Evolutionary conservation across 768 basidiomycete genomes (phyloP), one percentile per base, ranked within the genome.

Genomic region (Phaffia tasmanica): DNA sequence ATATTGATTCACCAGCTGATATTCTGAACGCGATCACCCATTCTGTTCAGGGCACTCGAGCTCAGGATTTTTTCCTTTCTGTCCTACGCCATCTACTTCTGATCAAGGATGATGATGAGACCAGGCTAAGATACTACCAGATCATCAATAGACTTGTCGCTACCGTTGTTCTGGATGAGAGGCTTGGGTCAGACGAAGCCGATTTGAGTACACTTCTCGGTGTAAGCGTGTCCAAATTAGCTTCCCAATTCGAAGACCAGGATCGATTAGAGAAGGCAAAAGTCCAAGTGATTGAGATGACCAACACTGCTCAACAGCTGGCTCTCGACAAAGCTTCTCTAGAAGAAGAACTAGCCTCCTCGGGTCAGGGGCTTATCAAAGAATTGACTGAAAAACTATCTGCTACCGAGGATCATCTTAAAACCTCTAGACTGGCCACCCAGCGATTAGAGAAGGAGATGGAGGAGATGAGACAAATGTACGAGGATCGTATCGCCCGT

Each of bases 31-130:
- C 88, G 2, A 81, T 99, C 57, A 82, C 82, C 69, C 78, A 83
- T n/a, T 86, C 83, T 74, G 85, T 86, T n/a, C 81, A 84, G 68
- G 86, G 86, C 53, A 84, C 87, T 18, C 84, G 83, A 67, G 91
- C 92, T 7, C 80, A 82, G 71, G 85, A 88, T 70, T 85, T 93
- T 74, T 87, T 99, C 75, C 79, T 93, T 51, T 89, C 89, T n/a
- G 87, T 91, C 76, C 83, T 98, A 82, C 90, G 91, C 73, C 92
- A 97, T 76, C 76, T 99, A 65, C 80, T 97, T 23, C 83, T 98
- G 70, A 88, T 98, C 70, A 83, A 87, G 63, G 50, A 55, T 27
- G 88, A 89, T 72, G 89, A 86, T 6, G 85, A 86, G 47, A 81
- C 85, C 30, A 83, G 89, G 77, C 84, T 85, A 53, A 87, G 90